Evolutionary conservation across 139 green algal species (phyloP).

Genomic region (Chlamydomonas sphaeroides): DNA sequence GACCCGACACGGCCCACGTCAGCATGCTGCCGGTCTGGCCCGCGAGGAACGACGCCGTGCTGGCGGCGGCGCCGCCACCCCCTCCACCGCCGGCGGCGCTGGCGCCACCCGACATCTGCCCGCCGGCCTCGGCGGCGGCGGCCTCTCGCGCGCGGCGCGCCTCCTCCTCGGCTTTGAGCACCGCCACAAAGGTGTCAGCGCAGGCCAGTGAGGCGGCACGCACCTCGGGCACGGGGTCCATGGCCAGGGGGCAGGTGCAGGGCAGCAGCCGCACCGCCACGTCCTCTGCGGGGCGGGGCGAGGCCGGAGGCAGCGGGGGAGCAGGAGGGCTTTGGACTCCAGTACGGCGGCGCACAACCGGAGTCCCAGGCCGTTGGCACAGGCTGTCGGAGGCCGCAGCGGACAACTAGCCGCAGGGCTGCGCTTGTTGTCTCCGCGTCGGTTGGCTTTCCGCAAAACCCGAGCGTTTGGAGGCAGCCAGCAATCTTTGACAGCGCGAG

Average conservation of each 20-base stretch:
- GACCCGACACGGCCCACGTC: constrained; percentile 55
- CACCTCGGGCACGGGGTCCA: constrained; percentile 84
- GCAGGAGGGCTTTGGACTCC: too few species aligned
- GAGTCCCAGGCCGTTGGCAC: too few species aligned
- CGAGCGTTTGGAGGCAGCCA: too few species aligned
- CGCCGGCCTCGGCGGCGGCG: constrained; percentile 5
- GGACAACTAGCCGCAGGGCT: too few species aligned
- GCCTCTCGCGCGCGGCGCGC: constrained; percentile 15
- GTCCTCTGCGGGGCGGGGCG: constrained; percentile 80
- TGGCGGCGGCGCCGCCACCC: not conserved
- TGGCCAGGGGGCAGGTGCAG: constrained; percentile 74
- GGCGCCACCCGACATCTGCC: not conserved
- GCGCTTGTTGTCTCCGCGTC: too few species aligned
- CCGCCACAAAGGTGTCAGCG: constrained; percentile 62
- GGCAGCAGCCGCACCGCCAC: constrained; percentile 85
- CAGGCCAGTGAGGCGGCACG: constrained; percentile 29
- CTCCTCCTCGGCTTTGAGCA: constrained; percentile 39
- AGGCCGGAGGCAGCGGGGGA: too few species aligned
- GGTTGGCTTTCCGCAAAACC: too few species aligned
- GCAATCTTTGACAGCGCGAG: too few species aligned
- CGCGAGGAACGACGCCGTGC: not conserved
- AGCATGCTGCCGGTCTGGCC: constrained; percentile 51
- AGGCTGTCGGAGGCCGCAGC: too few species aligned
- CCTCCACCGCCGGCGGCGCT: not conserved
- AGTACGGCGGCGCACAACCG: too few species aligned